Evolutionary conservation across 164 flowering plant species (phyloP).

Genomic region (grape (Vitis vinifera)): DNA sequence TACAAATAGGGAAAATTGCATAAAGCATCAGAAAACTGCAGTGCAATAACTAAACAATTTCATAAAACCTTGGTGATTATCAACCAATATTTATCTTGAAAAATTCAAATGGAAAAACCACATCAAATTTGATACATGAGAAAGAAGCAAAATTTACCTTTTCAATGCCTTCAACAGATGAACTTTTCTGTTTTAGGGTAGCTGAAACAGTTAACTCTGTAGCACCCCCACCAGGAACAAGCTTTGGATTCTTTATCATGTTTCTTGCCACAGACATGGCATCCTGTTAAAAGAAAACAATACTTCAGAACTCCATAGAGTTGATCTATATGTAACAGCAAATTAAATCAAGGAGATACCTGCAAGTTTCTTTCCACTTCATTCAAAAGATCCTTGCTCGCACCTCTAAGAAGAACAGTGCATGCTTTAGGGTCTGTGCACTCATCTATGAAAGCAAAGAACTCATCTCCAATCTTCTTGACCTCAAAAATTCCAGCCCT

Average conservation of each 20-base stretch:
- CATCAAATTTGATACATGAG: no score
- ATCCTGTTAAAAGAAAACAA: constrained; percentile 50
- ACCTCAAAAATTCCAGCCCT: constrained; percentile 96
- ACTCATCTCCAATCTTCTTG: constrained; percentile 95
- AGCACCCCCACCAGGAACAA: constrained; percentile 98
- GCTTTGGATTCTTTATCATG: constrained; percentile 88
- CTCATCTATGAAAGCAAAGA: constrained; percentile 80
- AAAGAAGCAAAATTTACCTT: constrained; percentile 47
- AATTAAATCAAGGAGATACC: constrained; percentile 35
- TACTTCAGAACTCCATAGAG: constrained; percentile 5
- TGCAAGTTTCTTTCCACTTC: constrained; percentile 97
- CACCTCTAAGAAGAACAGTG: constrained; percentile 88
- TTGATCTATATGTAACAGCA: no score
- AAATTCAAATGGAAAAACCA: no score
- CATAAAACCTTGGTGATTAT: no score
- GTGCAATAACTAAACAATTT: no score
- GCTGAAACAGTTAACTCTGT: constrained; percentile 96
- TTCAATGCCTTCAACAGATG: constrained; percentile 88
- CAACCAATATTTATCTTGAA: no score
- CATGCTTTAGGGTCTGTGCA: constrained; percentile 97
- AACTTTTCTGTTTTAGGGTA: constrained; percentile 91
- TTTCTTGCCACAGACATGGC: constrained; percentile 96
- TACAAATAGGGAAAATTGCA: neutral
- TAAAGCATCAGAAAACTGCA: neutral
- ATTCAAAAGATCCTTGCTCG: constrained; percentile 93